Evolutionary conservation across 73 alveolate genomes (phyloP), one percentile per base, ranked within the genome.

Genomic region (Stentor roeselii): DNA sequence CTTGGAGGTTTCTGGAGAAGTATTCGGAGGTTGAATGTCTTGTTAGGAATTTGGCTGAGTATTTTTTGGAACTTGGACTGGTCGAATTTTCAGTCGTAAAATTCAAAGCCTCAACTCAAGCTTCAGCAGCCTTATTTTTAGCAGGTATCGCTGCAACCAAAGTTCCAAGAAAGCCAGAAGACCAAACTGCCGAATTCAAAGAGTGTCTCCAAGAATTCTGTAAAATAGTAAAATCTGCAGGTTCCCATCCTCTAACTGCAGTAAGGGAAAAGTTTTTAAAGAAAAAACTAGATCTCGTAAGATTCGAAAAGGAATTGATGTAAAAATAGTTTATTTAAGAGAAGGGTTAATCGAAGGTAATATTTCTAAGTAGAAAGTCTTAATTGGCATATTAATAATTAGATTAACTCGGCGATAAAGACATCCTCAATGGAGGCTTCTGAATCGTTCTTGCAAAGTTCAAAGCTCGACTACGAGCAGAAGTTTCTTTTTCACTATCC

Each of bases 71-170:
- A 76, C 74, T 85, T 37, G 86, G 97, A 40, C 82, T 95, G 58
- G 77, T 95, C 60, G 95, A 93, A 82, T 82, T 86, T 75, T 83
- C 89, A 39, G 88, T 93, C 93, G 58, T 89, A 3, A 90, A 91
- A 86, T 93, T 91, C 84, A 59, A 84, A 21, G 88, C 94, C 34
- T 84, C 95, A 40, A 78, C 86, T 30, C 50, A 86, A 3, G 97
- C 98, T 37, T 93, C 96, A 60, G 83, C 94, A 1, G 93, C 98
- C 3, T 67, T 88, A 42, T 90, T 89, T 82, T 88, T 92, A 30
- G 97, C 95, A 76, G 50, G 82, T 30, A 14, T 76, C 6, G 39
- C 32, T 1, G 34, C 27, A 67, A 32, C n/a, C 34, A 27, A 30
- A 27, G 80, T 67, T 15, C 34, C 42, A 40, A 67, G 41, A 21